Conservation (phyloP, 192 early-diverging fungal genomes). For the Coemansia sp. region DNA sequence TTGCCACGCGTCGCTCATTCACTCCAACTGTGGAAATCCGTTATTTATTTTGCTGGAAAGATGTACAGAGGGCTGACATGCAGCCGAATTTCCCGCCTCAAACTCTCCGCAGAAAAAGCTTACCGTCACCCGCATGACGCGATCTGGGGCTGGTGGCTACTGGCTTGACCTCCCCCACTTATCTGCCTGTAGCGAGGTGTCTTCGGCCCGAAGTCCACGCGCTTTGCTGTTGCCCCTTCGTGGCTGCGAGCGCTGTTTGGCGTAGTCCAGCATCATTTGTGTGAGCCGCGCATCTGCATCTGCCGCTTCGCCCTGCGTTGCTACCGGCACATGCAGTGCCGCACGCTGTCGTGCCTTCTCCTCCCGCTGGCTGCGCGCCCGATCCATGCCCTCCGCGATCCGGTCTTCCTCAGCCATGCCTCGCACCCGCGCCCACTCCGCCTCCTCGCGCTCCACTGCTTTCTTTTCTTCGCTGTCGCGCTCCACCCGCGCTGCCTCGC, state of each 20-base stretch:
- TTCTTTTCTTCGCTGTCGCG: conserved; percentile 78
- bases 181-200: conserved; percentile 17
- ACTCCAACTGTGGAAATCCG: too few species aligned
- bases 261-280: conserved; percentile 26
- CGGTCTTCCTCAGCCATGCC: conserved; percentile 86
- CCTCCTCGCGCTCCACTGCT: conserved; percentile 67
- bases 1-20: not conserved
- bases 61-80: too few species aligned
- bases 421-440: conserved; percentile 75
- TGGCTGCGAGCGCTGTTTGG: not conserved
- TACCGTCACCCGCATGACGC: not conserved
- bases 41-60: too few species aligned
- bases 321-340: conserved; percentile 18
- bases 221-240: conserved; percentile 23
- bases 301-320: conserved; percentile 63
- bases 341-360: conserved; percentile 53
- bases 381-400: conserved; percentile 66
- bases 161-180: too few species aligned
- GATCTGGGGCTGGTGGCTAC: too few species aligned
- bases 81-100: too few species aligned
- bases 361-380: conserved; percentile 58
- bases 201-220: conserved; percentile 27
- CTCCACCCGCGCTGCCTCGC: conserved; percentile 86
- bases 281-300: conserved; percentile 31
- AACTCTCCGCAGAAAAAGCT: too few species aligned